Percentiles rank a stretch among this genome's conserved stretches.
Conservation (phyloP, 805 yeast genomes). For the Suhomyces canberraensis region DNA sequence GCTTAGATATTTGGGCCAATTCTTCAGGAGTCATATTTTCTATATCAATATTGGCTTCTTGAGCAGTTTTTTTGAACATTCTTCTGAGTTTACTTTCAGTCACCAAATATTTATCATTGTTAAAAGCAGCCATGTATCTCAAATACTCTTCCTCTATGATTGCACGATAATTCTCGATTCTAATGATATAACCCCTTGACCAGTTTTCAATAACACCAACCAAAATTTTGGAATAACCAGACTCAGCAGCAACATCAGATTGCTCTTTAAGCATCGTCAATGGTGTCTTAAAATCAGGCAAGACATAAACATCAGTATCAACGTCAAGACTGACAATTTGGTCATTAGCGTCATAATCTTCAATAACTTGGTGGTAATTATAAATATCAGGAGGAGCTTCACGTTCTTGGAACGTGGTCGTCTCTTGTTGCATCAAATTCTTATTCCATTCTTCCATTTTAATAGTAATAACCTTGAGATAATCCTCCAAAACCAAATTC, state of each 20-base stretch:
- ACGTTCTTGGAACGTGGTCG: slow-evolving; percentile 60
- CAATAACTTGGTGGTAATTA: slow-evolving; percentile 47
- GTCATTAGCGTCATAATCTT: slow-evolving; percentile 37
- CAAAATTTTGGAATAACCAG: slow-evolving; percentile 75
- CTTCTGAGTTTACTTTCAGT: slow-evolving; percentile 45
- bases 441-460: slow-evolving; percentile 86
- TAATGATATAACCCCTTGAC: slow-evolving; percentile 52
- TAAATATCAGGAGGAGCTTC: slow-evolving; percentile 71
- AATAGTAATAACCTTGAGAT: slow-evolving; percentile 61
- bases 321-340: slow-evolving; percentile 29
- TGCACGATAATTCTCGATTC: slow-evolving; percentile 62
- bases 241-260: slow-evolving; percentile 80
- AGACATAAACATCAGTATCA: slow-evolving; percentile 49
- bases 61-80: slow-evolving; percentile 23
- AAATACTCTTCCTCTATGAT: slow-evolving; percentile 47
- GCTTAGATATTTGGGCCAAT: slow-evolving; percentile 38
- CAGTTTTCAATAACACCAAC: slow-evolving; percentile 76
- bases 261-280: slow-evolving; percentile 86
- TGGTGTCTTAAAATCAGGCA: slow-evolving; percentile 76
- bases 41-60: slow-evolving; percentile 21
- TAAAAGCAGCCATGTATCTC: slow-evolving; percentile 40
- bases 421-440: slow-evolving; percentile 65
- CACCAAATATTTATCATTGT: slow-evolving; percentile 34
- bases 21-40: slow-evolving; percentile 41
- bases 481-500: slow-evolving; percentile 72